Evolutionary conservation across 805 yeast genomes (phyloP), one percentile per base, ranked within the genome.

Genomic region (Nakazawaea laoshanensis): DNA sequence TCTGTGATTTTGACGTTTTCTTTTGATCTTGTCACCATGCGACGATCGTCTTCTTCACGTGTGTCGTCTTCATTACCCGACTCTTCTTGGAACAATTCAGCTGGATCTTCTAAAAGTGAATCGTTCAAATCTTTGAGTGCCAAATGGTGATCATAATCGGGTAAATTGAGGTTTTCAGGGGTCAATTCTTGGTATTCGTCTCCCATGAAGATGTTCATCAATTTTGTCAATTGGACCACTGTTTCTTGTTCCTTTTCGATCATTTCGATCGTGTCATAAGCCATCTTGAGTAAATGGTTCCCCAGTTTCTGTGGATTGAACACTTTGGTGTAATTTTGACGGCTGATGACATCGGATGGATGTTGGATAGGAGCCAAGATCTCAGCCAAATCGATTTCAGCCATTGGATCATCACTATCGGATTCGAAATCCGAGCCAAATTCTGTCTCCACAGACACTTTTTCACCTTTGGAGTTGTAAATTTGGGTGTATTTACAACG

Each of bases 201-300:
- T 4, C 96, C 96, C 31, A 89, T 63, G 44, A 89, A 74, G 1
- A 82, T 77, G 40, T 79, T 83, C 55, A 92, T 66, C 28, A 89
- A 63, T 46, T 74, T 74, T 27, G 80, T 71, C 33, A 87, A 61
- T 47, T 77, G 71, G 37, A 77, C 74, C n/a, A 83, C 81, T 22
- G 77, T 77, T 18, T 69, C 65, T 46, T 86, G 95, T 49, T 92
- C 98, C 26, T 71, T 69, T 49, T 84, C 88, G 31, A 92, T 81
- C 40, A 79, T 60, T 33, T 81, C 80, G 17, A 88, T 73, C 12
- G 92, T 74, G 40, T 86, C 85, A 12, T 61, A 58, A 1, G 95
- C 83, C 42, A 92, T 55, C 24, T 67, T 61, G 30, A 68, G 64
- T 26, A 84, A 57, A n/a, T 70, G 67, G 16, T 59, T 55, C 30